A percentile compares a stretch with the other conserved stretches of the same genome.
Evolutionary conservation across 2,329 filamentous ascomycete species (phyloP).

Genomic region (Fusarium penzigii): DNA sequence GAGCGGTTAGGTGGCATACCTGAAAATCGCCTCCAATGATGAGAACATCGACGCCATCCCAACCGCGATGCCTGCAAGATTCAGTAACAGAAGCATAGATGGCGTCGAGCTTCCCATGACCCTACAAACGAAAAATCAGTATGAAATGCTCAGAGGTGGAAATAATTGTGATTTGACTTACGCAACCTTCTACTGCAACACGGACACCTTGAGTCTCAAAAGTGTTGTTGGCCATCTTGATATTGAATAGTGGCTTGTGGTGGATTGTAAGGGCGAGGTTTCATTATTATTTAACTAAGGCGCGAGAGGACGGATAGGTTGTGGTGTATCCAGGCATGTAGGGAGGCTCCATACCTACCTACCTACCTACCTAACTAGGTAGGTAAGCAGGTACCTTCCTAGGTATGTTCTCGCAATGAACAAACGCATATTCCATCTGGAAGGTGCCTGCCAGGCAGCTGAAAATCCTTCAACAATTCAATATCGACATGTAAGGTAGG

Average conservation of each 20-base stretch:
- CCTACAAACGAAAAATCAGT: conserved; percentile 54
- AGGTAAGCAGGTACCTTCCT: too few species aligned
- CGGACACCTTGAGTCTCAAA: conserved; percentile 57
- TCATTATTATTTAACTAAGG: neutral
- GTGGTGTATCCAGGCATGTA: too few species aligned
- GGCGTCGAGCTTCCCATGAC: conserved; percentile 86
- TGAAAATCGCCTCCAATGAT: conserved; percentile 98
- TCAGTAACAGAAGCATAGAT: conserved; percentile 81
- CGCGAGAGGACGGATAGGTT: neutral
- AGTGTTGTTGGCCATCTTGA: conserved; percentile 33
- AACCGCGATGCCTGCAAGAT: conserved; percentile 69
- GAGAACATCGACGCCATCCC: conserved; percentile 82
- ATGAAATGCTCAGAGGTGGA: neutral
- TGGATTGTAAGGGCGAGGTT: conserved; percentile 15
- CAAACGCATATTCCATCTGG: too few species aligned
- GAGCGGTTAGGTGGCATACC: conserved; percentile 40
- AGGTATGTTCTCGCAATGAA: too few species aligned
- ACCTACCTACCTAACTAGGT: too few species aligned
- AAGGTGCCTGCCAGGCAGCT: too few species aligned
- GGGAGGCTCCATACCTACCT: too few species aligned
- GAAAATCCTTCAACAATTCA: too few species aligned
- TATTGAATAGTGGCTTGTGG: conserved; percentile 11
- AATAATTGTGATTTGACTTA: conserved; percentile 44
- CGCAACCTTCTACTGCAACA: conserved; percentile 85
- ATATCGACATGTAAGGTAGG: too few species aligned